These are phyloP conservation scores for Moesziomyces sp. DNA, from an alignment of 1,284 basidiomycete genomes.

Conservation along the genomic window DNA sequence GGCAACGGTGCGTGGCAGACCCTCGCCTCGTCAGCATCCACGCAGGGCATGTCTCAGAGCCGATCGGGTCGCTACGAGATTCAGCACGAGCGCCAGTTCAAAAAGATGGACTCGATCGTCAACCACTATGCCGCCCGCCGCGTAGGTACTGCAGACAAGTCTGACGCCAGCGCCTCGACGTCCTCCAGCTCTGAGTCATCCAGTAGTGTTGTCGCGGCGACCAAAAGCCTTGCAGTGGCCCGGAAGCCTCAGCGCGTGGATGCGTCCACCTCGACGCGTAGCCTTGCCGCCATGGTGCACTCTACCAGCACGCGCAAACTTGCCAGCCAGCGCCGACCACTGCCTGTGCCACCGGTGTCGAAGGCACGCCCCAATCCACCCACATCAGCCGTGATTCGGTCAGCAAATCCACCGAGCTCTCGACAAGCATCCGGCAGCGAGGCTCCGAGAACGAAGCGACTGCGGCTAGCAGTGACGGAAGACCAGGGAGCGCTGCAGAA, in stretches of 20 bases:
- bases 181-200: slow-evolving; percentile 1
- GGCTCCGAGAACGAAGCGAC: slow-evolving; percentile 20
- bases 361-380: slow-evolving; percentile 14
- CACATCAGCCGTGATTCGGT: background rate
- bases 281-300: slow-evolving; percentile 27
- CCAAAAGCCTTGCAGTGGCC: slow-evolving; percentile 10
- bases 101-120: slow-evolving; percentile 56
- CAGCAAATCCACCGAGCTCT: background rate
- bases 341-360: slow-evolving; percentile 24
- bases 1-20: slow-evolving; percentile 27
- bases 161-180: background rate
- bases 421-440: slow-evolving; percentile 20
- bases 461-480: slow-evolving; percentile 37
- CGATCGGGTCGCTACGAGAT: slow-evolving; percentile 43
- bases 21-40: slow-evolving; percentile 20
- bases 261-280: slow-evolving; percentile 37
- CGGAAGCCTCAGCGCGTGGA: slow-evolving; percentile 19
- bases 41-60: slow-evolving; percentile 36
- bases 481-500: slow-evolving; percentile 32
- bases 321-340: slow-evolving; percentile 15
- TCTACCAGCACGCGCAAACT: slow-evolving; percentile 24
- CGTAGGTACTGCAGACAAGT: slow-evolving; percentile 12
- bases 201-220: slow-evolving; percentile 4
- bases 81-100: slow-evolving; percentile 48
- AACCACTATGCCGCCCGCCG: slow-evolving; percentile 55